These are phyloP conservation scores for Cutaneotrichosporon arboriforme DNA, from an alignment of 1,284 basidiomycete species.

Conservation along the genomic window DNA sequence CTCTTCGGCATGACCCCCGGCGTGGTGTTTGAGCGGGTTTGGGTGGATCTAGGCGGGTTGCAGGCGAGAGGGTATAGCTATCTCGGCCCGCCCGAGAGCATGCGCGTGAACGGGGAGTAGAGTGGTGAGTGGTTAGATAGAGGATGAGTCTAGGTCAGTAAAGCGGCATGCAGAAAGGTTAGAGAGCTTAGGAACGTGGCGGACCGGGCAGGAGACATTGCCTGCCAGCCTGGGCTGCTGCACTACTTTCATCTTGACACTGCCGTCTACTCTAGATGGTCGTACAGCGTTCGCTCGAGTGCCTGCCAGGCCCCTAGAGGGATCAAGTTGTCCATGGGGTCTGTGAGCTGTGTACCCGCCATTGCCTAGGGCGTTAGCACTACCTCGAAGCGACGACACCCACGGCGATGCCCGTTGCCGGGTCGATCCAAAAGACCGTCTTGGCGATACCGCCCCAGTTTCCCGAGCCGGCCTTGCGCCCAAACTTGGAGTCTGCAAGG, in stretches of 20 bases:
- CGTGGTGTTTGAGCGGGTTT: conserved; percentile 36
- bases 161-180: too few species aligned
- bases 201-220: too few species aligned
- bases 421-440: conserved; percentile 26
- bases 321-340: not conserved
- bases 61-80: conserved; percentile 28
- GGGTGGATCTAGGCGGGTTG: conserved; percentile 34
- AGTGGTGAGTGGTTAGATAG: not conserved
- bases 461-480: conserved; percentile 15
- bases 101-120: conserved; percentile 2
- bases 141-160: too few species aligned
- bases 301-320: not conserved
- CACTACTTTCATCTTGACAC: not conserved
- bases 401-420: conserved; percentile 18
- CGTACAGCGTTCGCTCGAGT: conserved; percentile 3
- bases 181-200: too few species aligned
- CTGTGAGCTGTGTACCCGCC: conserved; percentile 4
- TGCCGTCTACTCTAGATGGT: conserved; percentile 1
- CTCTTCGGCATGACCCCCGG: conserved; percentile 34
- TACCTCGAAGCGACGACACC: not conserved
- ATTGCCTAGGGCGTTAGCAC: not conserved
- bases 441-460: conserved; percentile 26
- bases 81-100: conserved; percentile 33
- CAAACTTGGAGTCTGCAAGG: conserved; percentile 1
- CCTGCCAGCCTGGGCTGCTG: too few species aligned